Conservation (phyloP, 441 rosid species). For the Corymbia calophylla region DNA sequence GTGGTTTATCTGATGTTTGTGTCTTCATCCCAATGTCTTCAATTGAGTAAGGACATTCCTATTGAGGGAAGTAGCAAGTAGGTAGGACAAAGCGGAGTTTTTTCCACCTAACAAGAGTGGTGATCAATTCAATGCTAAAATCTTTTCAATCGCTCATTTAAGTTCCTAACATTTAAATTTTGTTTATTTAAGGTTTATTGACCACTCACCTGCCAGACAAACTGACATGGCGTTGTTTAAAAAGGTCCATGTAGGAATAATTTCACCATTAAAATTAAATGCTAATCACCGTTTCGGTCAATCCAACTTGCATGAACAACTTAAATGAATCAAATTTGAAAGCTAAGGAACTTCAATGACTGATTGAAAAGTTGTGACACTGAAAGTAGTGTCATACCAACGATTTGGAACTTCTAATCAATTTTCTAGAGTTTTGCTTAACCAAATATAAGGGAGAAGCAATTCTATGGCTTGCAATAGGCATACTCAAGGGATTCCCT, state of each 20-base stretch:
- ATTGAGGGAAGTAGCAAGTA: not conserved
- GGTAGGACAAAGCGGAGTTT: not conserved
- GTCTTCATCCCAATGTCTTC: not conserved
- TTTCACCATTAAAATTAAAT: not conserved
- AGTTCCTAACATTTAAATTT: not conserved
- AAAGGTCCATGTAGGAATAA: not conserved
- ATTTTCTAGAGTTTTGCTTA: not conserved
- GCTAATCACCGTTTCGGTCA: not conserved
- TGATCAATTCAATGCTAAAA: not conserved
- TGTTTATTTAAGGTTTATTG: not conserved
- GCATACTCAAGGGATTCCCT: not conserved
- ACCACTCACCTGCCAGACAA: not conserved
- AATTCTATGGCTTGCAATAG: not conserved
- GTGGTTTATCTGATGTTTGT: not conserved
- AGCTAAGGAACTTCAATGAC: not conserved
- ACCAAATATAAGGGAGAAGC: not conserved
- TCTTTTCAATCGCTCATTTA: not conserved
- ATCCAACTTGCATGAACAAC: not conserved
- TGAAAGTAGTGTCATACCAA: rapidly evolving
- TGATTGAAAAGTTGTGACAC: not conserved
- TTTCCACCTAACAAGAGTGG: not conserved
- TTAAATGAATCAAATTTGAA: not conserved
- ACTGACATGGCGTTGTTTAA: not conserved
- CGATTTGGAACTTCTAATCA: not conserved
- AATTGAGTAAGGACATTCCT: not conserved